phyloP scores from a whole-genome alignment of 2,329 filamentous ascomycete genomes.

The Curvularia lunata region DNA sequence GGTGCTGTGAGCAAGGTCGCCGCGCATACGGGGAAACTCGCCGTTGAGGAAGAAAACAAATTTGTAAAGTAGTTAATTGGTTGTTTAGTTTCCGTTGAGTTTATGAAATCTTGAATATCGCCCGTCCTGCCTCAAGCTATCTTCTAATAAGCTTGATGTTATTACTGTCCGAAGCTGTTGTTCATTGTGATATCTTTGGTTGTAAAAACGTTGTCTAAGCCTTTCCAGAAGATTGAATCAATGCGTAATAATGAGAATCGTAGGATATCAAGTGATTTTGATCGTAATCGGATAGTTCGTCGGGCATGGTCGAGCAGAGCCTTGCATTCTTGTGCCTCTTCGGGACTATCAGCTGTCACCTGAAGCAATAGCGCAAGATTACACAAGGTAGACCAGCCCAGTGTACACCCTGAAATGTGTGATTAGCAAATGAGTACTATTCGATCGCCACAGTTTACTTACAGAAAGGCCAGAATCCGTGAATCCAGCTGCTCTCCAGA shows the following conservation, averaged over 20 bases:
- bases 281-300: background rate
- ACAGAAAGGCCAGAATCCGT: slow-evolving; percentile 6
- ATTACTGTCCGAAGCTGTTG: background rate
- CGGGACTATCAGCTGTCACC: slow-evolving; percentile 3
- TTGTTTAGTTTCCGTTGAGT: background rate
- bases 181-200: background rate
- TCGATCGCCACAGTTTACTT: background rate
- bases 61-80: background rate
- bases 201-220: background rate
- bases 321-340: slow-evolving; percentile 2
- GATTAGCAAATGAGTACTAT: background rate
- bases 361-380: slow-evolving; percentile 1
- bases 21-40: background rate
- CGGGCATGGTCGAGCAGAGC: background rate
- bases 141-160: background rate
- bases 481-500: slow-evolving; percentile 1
- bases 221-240: slow-evolving; percentile 3
- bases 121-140: background rate
- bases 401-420: background rate
- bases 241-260: slow-evolving; percentile 2
- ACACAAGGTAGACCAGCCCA: slow-evolving; percentile 3
- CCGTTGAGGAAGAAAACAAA: background rate
- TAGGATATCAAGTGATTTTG: background rate
- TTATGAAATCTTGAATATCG: background rate
- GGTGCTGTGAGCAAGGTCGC: background rate